Base-by-base conservation (phyloP, 108 stramenopile species). In the Nitzschia sp. region DNA sequence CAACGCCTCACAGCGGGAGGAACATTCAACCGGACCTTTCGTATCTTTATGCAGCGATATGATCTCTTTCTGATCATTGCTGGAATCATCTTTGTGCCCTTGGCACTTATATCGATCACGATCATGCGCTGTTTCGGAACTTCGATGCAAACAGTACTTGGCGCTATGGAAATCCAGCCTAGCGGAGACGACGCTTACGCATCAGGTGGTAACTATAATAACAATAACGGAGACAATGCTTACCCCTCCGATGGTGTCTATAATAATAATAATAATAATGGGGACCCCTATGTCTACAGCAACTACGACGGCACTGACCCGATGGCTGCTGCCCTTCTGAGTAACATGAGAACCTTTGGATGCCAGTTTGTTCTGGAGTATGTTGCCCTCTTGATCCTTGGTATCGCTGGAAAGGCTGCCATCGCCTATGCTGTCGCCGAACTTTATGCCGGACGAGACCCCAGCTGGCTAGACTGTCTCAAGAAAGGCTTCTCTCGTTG, bases 311-410 rank as follows among this genome's bases (percentile, higher is more conserved):
- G 21, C 8, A 51, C 4, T 19, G 13, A 51, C 21, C 49, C 13
- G 5, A 19, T 21, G 21, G 49, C 18, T 19, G 49, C 4, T 51
- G 49, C 38, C 38, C 38, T 51, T 9, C 4, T 23, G 4, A 4
- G 4, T 9, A 17, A 51, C 19, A 51, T 51, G 49, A 51, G 21
- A 4, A 51, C 13, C 21, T 23, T 51, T 23, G 13, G 19, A 8
- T 51, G 17, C 4, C 49, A 51, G 49, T 51, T 51, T 19, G 49
- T 51, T 4, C n/a, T 51, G 49, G 49, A 51, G 49, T 51, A 51
- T 19, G 49, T 51, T 9, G 49, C 21, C 8, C 21, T 51, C 21
- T 5, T 51, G 11, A 4, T 51, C 8, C 4, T 51, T 19, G 49
- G 18, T 8, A 21, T 51, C n/a, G 13, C 19, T n/a, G 49, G 49